A percentile compares a stretch with the other conserved stretches of the same genome.
phyloP scores from a whole-genome alignment of 2,329 filamentous ascomycete genomes.

The Myriosclerotinia duriaeana region DNA sequence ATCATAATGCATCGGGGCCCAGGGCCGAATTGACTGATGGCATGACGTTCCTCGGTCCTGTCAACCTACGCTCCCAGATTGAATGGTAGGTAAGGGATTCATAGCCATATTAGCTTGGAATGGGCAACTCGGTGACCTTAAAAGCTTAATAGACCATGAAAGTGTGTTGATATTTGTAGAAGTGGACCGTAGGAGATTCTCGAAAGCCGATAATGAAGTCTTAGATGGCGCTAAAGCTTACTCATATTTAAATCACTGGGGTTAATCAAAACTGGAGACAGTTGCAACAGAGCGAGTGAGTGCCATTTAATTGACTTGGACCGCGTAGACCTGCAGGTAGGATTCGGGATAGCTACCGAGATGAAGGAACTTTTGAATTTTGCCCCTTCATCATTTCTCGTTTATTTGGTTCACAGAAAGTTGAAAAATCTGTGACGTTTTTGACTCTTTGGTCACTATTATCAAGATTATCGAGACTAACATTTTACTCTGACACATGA shows the following conservation, averaged over 20 bases:
- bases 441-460: no score
- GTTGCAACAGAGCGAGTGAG: neutral
- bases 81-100: neutral
- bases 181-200: neutral
- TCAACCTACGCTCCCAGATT: neutral
- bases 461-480: conserved; percentile 2
- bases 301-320: neutral
- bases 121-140: neutral
- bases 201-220: conserved; percentile 1
- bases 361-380: neutral
- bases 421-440: neutral
- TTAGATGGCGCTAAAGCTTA: conserved; percentile 3
- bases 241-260: neutral
- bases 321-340: neutral
- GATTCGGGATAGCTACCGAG: neutral
- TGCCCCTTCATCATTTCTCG: conserved; percentile 15
- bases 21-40: conserved; percentile 22
- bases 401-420: conserved; percentile 2
- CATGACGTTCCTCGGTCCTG: neutral
- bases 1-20: conserved; percentile 18
- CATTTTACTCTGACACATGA: neutral
- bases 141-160: neutral
- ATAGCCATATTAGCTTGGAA: neutral
- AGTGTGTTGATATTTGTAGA: neutral
- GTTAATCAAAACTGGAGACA: conserved; percentile 1